Evolutionary conservation across 2,329 filamentous ascomycete genomes (phyloP).

Genomic region (Corniculantispora saksenae): DNA sequence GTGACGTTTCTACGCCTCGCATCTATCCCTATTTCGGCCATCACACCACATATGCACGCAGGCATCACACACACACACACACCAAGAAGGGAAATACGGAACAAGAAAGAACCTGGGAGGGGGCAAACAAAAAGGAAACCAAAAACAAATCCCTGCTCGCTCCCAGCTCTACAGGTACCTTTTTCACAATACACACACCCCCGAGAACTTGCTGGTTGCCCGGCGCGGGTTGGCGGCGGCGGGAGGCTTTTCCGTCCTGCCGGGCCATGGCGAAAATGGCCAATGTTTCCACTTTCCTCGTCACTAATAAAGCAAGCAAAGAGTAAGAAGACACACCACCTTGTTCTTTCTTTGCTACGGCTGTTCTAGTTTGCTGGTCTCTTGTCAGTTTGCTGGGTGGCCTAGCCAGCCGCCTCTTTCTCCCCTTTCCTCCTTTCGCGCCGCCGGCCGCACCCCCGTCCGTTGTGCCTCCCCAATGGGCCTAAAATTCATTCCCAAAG

Average conservation of each 20-base stretch:
- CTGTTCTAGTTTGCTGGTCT: background rate
- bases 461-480: background rate
- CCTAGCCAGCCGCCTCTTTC: background rate
- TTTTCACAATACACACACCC: background rate
- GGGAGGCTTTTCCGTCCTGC: constrained; percentile 14
- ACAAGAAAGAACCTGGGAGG: background rate
- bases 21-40: background rate
- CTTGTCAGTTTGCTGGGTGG: background rate
- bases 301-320: background rate
- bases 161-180: background rate
- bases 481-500: constrained; percentile 8
- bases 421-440: background rate
- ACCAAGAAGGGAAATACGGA: background rate
- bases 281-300: constrained; percentile 14
- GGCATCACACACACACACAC: background rate
- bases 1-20: background rate
- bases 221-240: constrained; percentile 8
- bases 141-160: background rate
- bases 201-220: background rate
- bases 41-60: too few species aligned
- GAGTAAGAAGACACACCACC: background rate
- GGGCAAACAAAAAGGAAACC: background rate
- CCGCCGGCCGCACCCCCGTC: too few species aligned
- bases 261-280: constrained; percentile 4
- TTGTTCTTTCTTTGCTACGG: background rate